These are phyloP conservation scores for Pulveroboletus sp. DNA, from an alignment of 768 basidiomycete genomes.

Conservation along the genomic window DNA sequence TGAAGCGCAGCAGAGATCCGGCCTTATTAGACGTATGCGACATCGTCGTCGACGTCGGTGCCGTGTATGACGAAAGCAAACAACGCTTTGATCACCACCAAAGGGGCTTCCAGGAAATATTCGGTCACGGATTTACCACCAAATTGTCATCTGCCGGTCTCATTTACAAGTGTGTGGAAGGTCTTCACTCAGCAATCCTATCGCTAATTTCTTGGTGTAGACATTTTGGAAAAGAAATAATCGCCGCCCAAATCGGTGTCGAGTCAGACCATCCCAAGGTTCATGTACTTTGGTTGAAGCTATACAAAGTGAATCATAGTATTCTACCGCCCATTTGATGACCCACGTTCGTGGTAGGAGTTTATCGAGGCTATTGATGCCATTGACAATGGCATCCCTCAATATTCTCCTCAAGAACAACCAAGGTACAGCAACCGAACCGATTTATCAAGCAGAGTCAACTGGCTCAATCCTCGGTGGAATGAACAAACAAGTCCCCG, in stretches of 20 bases:
- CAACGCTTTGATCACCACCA: slow-evolving; percentile 96
- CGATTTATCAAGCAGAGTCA: slow-evolving; percentile 83
- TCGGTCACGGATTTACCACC: slow-evolving; percentile 83
- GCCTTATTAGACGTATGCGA: slow-evolving; percentile 73
- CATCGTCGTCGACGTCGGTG: slow-evolving; percentile 96
- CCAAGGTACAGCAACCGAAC: slow-evolving; percentile 76
- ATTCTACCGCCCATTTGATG: background rate
- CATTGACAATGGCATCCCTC: slow-evolving; percentile 91
- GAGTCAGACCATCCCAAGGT: slow-evolving; percentile 60
- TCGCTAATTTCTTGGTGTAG: slow-evolving; percentile 35
- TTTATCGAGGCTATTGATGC: slow-evolving; percentile 95
- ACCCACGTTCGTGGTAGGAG: slow-evolving; percentile 46
- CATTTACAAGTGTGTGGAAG: slow-evolving; percentile 80
- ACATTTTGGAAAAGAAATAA: slow-evolving; percentile 87
- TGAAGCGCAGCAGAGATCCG: slow-evolving; percentile 76
- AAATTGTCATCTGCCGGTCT: slow-evolving; percentile 93
- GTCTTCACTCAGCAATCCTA: background rate
- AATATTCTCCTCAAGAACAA: slow-evolving; percentile 64
- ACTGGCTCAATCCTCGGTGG: slow-evolving; percentile 87
- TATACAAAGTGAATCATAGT: slow-evolving; percentile 65
- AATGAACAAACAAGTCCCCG: slow-evolving; percentile 72
- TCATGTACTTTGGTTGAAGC: slow-evolving; percentile 76
- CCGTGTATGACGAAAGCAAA: slow-evolving; percentile 76
- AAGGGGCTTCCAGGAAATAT: slow-evolving; percentile 85
- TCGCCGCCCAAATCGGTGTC: slow-evolving; percentile 57